Conservation (phyloP, 805 yeast genomes). For the Wickerhamiella spandovensis region DNA sequence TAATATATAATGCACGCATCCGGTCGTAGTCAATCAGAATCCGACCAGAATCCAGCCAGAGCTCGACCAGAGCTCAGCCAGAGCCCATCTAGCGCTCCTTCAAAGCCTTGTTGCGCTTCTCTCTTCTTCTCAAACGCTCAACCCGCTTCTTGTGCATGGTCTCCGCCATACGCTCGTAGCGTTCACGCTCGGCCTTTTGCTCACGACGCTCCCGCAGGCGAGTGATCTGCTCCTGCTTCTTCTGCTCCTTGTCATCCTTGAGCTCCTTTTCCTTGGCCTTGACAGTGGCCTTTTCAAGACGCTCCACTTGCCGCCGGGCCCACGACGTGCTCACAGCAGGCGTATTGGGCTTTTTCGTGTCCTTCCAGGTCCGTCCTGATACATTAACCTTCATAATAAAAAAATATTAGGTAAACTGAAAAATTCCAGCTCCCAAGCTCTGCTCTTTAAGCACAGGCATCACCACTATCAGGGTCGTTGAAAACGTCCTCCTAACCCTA, state of each 20-base stretch:
- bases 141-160: slow-evolving; percentile 88
- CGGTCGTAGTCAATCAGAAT: too few species aligned
- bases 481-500: background rate
- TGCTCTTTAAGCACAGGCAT: background rate
- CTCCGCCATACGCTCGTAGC: slow-evolving; percentile 67
- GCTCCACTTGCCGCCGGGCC: slow-evolving; percentile 53
- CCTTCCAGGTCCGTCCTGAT: slow-evolving; percentile 29
- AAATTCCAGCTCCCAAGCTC: background rate
- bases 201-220: slow-evolving; percentile 54
- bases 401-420: background rate
- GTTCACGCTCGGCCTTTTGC: slow-evolving; percentile 75
- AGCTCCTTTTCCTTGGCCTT: slow-evolving; percentile 58
- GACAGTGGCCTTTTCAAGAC: slow-evolving; percentile 49
- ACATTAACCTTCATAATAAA: slow-evolving; percentile 18
- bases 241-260: slow-evolving; percentile 63
- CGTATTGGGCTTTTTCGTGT: slow-evolving; percentile 20
- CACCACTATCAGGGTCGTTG: too few species aligned
- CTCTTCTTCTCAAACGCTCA: slow-evolving; percentile 78
- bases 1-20: too few species aligned
- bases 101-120: slow-evolving; percentile 86
- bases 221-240: slow-evolving; percentile 32
- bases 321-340: slow-evolving; percentile 38
- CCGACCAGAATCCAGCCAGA: too few species aligned
- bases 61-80: too few species aligned
- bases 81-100: slow-evolving; percentile 77